These are phyloP conservation scores for Rhizophora apiculata DNA, from an alignment of 345 rosid species.

Conservation along the genomic window DNA sequence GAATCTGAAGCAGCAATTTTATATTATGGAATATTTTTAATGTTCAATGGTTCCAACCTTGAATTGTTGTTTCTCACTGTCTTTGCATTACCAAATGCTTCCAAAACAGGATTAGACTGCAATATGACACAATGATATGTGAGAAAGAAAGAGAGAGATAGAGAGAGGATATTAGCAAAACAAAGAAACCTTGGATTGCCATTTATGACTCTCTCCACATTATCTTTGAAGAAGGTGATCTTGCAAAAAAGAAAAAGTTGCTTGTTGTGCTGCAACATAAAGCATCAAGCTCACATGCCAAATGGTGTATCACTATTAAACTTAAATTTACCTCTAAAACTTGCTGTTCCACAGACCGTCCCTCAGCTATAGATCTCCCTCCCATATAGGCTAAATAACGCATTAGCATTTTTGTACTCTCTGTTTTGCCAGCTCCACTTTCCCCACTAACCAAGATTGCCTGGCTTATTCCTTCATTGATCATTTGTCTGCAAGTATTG, in stretches of 20 bases:
- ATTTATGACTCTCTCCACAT: no score
- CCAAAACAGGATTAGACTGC: slow-evolving; percentile 99
- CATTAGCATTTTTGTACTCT: slow-evolving; percentile 96
- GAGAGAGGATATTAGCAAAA: neutral
- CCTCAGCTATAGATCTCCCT: slow-evolving; percentile 83
- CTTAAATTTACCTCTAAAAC: slow-evolving; percentile 68
- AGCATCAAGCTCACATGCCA: slow-evolving; percentile 11
- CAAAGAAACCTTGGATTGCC: no score
- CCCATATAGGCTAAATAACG: slow-evolving; percentile 98
- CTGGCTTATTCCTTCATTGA: slow-evolving; percentile 81
- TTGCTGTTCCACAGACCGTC: slow-evolving; percentile 93
- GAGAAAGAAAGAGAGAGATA: neutral
- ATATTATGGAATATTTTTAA: slow-evolving; percentile 11
- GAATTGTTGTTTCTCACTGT: slow-evolving; percentile 95
- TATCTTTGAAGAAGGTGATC: slow-evolving; percentile 5
- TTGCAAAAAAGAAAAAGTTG: neutral
- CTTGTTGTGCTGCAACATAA: slow-evolving; percentile 3
- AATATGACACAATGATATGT: slow-evolving; percentile 12
- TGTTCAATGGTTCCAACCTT: slow-evolving; percentile 47
- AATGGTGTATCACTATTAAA: slow-evolving; percentile 7
- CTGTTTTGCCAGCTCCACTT: slow-evolving; percentile 99
- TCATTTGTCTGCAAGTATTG: slow-evolving; percentile 64
- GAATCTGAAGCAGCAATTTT: slow-evolving; percentile 1
- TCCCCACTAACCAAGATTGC: slow-evolving; percentile 96
- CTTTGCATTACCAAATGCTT: slow-evolving; percentile 99